A percentile compares a stretch with the other conserved stretches of the same genome.
Conservation (phyloP, 2,329 filamentous ascomycete species). For the Colletotrichum nymphaeae region DNA sequence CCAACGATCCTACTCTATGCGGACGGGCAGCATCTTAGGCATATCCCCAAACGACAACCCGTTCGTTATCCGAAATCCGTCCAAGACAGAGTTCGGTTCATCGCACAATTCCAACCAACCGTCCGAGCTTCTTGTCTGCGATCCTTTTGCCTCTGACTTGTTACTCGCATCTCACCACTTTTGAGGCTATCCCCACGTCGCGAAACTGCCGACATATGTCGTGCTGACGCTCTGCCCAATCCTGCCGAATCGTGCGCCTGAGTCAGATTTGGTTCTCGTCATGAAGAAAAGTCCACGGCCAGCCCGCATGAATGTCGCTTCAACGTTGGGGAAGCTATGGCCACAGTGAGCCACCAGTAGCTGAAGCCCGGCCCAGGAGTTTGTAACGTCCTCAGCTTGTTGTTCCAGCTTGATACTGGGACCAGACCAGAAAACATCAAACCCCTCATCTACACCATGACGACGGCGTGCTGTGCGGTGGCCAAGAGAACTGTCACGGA, state of each 20-base stretch:
- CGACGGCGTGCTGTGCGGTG: not conserved
- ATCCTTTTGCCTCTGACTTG: not conserved
- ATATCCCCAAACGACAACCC: not conserved
- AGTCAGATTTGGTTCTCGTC: not conserved
- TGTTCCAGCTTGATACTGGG: not conserved
- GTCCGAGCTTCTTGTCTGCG: conserved; percentile 8
- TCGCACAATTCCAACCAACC: conserved; percentile 5
- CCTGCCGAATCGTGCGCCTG: conserved; percentile 19
- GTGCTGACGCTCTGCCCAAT: conserved; percentile 14
- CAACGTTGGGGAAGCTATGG: conserved; percentile 13
- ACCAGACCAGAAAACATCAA: not conserved
- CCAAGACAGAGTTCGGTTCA: conserved; percentile 25
- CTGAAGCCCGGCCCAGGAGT: not conserved
- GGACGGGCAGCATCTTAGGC: too few relatives aligned
- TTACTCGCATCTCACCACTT: not conserved
- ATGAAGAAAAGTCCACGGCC: not conserved
- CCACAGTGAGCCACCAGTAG: not conserved
- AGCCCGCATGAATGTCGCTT: not conserved
- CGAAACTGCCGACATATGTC: conserved; percentile 15
- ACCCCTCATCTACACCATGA: not conserved
- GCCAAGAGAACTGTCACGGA: not conserved
- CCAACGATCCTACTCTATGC: not conserved
- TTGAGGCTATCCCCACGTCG: conserved; percentile 22
- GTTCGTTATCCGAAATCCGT: not conserved
- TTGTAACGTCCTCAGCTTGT: not conserved